Conservation (phyloP, 768 basidiomycete genomes). For the Cystofilobasidium capitatum region DNA sequence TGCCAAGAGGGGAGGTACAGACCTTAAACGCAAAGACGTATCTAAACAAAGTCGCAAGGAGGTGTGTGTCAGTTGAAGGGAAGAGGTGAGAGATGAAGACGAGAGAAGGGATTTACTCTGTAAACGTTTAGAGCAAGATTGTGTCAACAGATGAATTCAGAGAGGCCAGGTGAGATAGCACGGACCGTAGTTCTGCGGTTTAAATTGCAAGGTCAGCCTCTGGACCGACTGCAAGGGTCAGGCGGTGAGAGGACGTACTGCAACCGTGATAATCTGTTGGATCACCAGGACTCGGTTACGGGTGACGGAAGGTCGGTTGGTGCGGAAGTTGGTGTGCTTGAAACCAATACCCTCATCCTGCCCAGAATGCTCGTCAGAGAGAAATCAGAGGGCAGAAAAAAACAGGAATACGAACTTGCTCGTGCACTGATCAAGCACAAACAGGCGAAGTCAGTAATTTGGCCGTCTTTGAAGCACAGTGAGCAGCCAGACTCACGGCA, state of each 20-base stretch:
- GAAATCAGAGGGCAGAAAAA: too few relatives aligned
- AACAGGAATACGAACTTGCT: too few relatives aligned
- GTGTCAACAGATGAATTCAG: too few relatives aligned
- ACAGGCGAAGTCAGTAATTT: too few relatives aligned
- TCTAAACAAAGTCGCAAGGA: neutral
- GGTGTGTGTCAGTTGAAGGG: neutral
- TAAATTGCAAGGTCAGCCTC: too few relatives aligned
- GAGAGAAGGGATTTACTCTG: too few relatives aligned
- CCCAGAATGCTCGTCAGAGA: neutral
- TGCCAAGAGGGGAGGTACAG: neutral
- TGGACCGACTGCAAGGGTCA: too few relatives aligned
- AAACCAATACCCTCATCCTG: constrained; percentile 28
- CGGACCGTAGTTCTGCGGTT: constrained; percentile 30
- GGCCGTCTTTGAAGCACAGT: too few relatives aligned
- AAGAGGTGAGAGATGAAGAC: neutral
- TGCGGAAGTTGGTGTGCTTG: constrained; percentile 38
- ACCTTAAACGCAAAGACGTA: neutral
- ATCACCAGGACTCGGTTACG: constrained; percentile 35
- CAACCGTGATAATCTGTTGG: constrained; percentile 36
- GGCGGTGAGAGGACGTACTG: too few relatives aligned
- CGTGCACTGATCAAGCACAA: too few relatives aligned
- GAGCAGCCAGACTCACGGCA: constrained; percentile 23
- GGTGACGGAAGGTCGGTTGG: constrained; percentile 31
- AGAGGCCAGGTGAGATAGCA: too few relatives aligned
- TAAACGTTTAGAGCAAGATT: too few relatives aligned